Base-by-base conservation (phyloP, 2,329 filamentous ascomycete genomes). In the Arthroderma sp. region DNA sequence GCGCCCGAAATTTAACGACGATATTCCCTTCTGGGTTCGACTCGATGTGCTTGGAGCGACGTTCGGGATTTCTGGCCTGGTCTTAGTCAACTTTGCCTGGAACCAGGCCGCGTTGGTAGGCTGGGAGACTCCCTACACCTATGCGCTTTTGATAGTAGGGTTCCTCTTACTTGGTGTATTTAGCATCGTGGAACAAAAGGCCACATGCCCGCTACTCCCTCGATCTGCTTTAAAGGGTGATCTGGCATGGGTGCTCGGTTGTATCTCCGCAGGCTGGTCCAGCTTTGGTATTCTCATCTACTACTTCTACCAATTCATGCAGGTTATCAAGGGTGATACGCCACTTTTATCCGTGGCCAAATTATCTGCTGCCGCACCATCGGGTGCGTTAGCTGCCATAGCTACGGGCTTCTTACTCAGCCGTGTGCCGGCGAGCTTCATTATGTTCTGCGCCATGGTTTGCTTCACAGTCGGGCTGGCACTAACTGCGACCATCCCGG, bases 231-330 rank as follows among this genome's bases (percentile, higher is more conserved):
- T 70, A 32, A 60, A 30, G 8, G n/a, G 34, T 29, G 55, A 61
- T 34, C 52, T 57, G 10, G 50, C 52, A 4, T 60, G 71, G 31
- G 63, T 61, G 7, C 52, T 65, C 10, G 55, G 54, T 5, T 70
- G 66, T 49, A 57, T 69, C 7, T 62, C 61, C 5, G 64, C 53
- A 30, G 62, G 65, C 5, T 68, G 64, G 65, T 54, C 52, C 32
- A 59, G 54, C 34, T 67, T 68, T 47, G 65, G 65, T 1, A 62
- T 65, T 31, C 66, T 59, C 60, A 50, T 65, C 15, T 67, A 55
- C 50, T 68, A 68, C 48, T 44, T 61, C n/a, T 66, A 59, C 59
- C 53, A 54, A 38, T 58, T 61, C 34, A 48, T 52, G 40, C 54
- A 55, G 44, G 51, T 53, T 27, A 53, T 55, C 33, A 57, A 54